Evolutionary conservation across 2,329 filamentous ascomycete species (phyloP), one percentile per base, ranked within the genome.

Genomic region (Fusarium succisae): DNA sequence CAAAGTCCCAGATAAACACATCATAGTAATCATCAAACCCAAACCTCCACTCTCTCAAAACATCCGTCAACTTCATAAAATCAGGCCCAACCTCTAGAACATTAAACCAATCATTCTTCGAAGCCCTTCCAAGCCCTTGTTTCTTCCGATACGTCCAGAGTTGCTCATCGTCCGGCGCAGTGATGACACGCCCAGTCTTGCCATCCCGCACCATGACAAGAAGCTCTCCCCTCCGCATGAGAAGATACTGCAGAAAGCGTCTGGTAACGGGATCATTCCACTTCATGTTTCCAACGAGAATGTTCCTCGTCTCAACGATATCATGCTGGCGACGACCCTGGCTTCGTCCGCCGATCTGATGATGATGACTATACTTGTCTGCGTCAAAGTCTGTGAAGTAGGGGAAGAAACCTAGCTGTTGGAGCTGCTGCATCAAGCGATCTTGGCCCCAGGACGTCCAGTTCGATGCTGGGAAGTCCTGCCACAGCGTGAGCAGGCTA

Each of bases 251-350:
- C 18, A 80, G 45, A 39, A 80, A 80, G 6, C 79, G 77, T 13
- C 73, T 59, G 0, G 79, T 80, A 14, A 79, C 66, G 17, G 74
- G 74, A 20, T 80, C 76, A 17, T 77, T 77, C 2, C 79, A 66
- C 47, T 80, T 80, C 79, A 80, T 80, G 37, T 80, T 75, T 9
- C 76, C 79, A 3, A 72, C 72, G 13, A 80, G 58, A 28, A 80
- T 70, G 11, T 80, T 80, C 39, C 78, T 75, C n/a, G 69, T 57
- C 66, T 80, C 77, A 10, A 79, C 54, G 8, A 80, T 72, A 12
- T 79, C 72, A 24, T 79, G 75, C 30, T 77, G 71, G 6, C 77
- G 77, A 9, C 77, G 75, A 20, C 22, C 41, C 8, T 66, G 71
- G 32, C 76, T 61, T 39, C 78, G 58, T 3, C 77, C 71, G 2